Evolutionary conservation across 805 yeast genomes (phyloP), one percentile per base, ranked within the genome.

Genomic region (Teunomyces atbi): DNA sequence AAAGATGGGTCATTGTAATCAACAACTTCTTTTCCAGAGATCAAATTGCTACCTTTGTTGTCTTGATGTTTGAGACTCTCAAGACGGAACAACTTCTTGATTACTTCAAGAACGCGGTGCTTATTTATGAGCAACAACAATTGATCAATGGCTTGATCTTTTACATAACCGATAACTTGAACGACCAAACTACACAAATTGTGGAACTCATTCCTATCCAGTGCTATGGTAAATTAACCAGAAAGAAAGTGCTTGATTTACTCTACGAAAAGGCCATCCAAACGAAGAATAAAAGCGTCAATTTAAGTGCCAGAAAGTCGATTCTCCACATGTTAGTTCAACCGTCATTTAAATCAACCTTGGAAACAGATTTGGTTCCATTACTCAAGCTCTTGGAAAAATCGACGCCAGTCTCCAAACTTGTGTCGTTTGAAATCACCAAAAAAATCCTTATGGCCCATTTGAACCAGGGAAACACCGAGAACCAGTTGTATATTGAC

Each of bases 1-100:
- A 55, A 7, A 77, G 88, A 54, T 85, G 89, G 89, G 55, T 74
- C 33, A 76, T 83, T 0, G 48, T 84, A 1, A 45, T 74, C 34
- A 68, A 78, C 53, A 40, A 47, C 5, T 51, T 64, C 39, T 69
- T 77, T 52, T 33, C 61, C 0, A 48, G 55, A 11, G 56, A 62
- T 0, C 60, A 68, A 5, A 53, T 77, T 4, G 38, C 53, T 1
- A 3, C 29, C 2, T 36, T 79, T 4, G 56, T 74, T 1, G 37
- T 50, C 0, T n/a, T 53, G 0, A 51, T 78, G 3, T 52, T 74
- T 12, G 33, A 58, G 1, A 42, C 27, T 26, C 18, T 55, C 12
- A 21, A 30, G 7, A 20, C 39, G 3, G 18, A 36, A 21, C 39
- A 36, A 21, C 39, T 36, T 36, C 39, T 36, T 21, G 39, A 45